phyloP scores from a whole-genome alignment of 805 yeast genomes.

The Candida easanensis region DNA sequence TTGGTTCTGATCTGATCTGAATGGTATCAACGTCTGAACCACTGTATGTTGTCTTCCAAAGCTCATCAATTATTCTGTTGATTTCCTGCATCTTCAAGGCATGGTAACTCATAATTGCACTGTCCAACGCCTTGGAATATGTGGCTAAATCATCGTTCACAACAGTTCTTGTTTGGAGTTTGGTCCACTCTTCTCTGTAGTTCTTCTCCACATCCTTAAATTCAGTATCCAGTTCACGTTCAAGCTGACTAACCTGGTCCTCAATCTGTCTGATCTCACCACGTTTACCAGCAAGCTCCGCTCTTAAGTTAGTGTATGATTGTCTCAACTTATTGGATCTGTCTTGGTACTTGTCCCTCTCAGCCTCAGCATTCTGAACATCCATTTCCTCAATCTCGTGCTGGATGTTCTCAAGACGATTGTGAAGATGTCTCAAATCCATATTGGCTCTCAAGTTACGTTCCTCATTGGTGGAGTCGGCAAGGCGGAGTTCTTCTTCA shows the following conservation, averaged over 20 bases:
- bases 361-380: slow-evolving; percentile 53
- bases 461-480: slow-evolving; percentile 59
- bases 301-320: slow-evolving; percentile 51
- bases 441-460: slow-evolving; percentile 64
- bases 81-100: slow-evolving; percentile 89
- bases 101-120: slow-evolving; percentile 92
- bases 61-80: slow-evolving; percentile 79
- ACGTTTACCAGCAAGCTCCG: slow-evolving; percentile 67
- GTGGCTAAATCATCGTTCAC: slow-evolving; percentile 79
- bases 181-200: slow-evolving; percentile 70
- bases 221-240: slow-evolving; percentile 64
- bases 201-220: slow-evolving; percentile 61
- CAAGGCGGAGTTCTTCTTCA: slow-evolving; percentile 39
- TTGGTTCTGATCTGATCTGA: slow-evolving; percentile 75
- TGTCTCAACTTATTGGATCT: slow-evolving; percentile 50
- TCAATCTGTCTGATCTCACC: slow-evolving; percentile 87
- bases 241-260: slow-evolving; percentile 58
- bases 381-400: slow-evolving; percentile 45
- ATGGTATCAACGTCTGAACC: slow-evolving; percentile 96
- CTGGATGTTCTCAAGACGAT: slow-evolving; percentile 37
- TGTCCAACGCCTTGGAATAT: slow-evolving; percentile 82
- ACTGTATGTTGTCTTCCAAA: slow-evolving; percentile 91
- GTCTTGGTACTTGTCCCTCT: slow-evolving; percentile 58
- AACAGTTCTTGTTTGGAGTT: slow-evolving; percentile 69
- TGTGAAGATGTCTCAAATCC: slow-evolving; percentile 47